A percentile compares a stretch with the other conserved stretches of the same genome.
phyloP scores from a whole-genome alignment of 1,284 basidiomycete species.

The Singerocomus rubriflavus region DNA sequence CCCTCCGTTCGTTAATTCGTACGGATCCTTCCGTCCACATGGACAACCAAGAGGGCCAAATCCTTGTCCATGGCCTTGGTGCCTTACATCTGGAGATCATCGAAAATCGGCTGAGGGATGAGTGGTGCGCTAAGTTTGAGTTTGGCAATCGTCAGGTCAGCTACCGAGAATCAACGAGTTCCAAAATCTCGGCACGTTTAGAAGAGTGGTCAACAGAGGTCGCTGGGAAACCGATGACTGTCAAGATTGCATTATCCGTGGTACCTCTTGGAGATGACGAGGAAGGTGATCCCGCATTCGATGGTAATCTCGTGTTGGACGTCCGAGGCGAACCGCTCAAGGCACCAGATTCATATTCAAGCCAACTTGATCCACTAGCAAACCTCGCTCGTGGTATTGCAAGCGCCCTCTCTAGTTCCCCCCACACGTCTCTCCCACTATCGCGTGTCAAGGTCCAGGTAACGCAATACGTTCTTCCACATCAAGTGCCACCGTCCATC shows the following conservation, averaged over 20 bases:
- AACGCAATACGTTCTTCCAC: slow-evolving; percentile 40
- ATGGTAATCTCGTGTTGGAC: slow-evolving; percentile 68
- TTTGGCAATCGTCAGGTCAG: slow-evolving; percentile 77
- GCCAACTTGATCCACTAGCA: slow-evolving; percentile 42
- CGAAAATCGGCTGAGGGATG: slow-evolving; percentile 72
- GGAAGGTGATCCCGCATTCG: slow-evolving; percentile 64
- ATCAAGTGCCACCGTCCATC: slow-evolving; percentile 44
- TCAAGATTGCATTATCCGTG: slow-evolving; percentile 52
- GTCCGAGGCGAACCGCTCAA: slow-evolving; percentile 49
- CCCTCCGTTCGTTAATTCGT: slow-evolving; percentile 70
- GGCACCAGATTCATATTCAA: slow-evolving; percentile 47
- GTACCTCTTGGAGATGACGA: slow-evolving; percentile 53
- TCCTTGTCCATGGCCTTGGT: slow-evolving; percentile 81
- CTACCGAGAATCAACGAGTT: slow-evolving; percentile 70
- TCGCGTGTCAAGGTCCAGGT: slow-evolving; percentile 61
- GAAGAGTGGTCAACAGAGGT: slow-evolving; percentile 61
- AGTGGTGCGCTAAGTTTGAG: slow-evolving; percentile 78
- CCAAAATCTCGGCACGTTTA: slow-evolving; percentile 27
- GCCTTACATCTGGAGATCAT: slow-evolving; percentile 87
- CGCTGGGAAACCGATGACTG: slow-evolving; percentile 46
- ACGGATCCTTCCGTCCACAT: slow-evolving; percentile 84
- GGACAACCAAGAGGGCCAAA: slow-evolving; percentile 77
- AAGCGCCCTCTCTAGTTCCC: slow-evolving; percentile 70
- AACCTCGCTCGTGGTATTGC: slow-evolving; percentile 65
- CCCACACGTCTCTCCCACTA: slow-evolving; percentile 67